These are phyloP conservation scores for Kingdonia uniflora DNA, from an alignment of 164 flowering plant species.

Conservation along the genomic window DNA sequence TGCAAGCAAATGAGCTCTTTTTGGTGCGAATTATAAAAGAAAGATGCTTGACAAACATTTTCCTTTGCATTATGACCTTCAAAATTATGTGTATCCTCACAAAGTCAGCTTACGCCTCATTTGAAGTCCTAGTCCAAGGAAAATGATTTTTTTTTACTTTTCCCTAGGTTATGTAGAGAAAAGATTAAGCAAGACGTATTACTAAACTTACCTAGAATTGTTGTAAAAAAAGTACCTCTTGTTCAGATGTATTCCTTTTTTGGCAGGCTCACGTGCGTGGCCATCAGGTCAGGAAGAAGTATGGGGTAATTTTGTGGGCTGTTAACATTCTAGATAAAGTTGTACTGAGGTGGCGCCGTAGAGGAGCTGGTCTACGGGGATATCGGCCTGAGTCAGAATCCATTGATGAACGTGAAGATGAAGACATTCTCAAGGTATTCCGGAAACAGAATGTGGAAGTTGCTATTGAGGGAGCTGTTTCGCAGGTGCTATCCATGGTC, in stretches of 20 bases:
- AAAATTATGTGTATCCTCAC: too few species aligned
- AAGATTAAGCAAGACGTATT: too few species aligned
- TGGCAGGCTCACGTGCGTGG: slow-evolving; percentile 94
- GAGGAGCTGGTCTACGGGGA: slow-evolving; percentile 78
- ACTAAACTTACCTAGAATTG: too few species aligned
- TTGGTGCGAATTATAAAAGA: too few species aligned
- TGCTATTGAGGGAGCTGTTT: slow-evolving; percentile 63
- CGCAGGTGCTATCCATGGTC: slow-evolving; percentile 78
- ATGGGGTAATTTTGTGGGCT: slow-evolving; percentile 73
- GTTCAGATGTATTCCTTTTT: not conserved
- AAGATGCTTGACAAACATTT: too few species aligned
- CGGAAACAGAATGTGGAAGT: slow-evolving; percentile 78
- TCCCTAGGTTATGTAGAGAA: too few species aligned
- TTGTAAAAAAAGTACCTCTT: too few species aligned
- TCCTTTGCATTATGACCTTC: too few species aligned
- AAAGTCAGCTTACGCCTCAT: too few species aligned
- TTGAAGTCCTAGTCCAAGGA: too few species aligned
- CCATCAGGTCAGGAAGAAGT: slow-evolving; percentile 77
- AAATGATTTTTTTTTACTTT: too few species aligned
- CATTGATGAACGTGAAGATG: slow-evolving; percentile 65
- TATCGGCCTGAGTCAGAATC: slow-evolving; percentile 40
- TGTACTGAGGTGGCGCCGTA: slow-evolving; percentile 79
- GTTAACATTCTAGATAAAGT: slow-evolving; percentile 81
- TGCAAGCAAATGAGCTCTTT: too few species aligned
- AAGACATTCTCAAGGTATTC: slow-evolving; percentile 66